These are phyloP conservation scores for Forsythia suspensa DNA, from an alignment of 257 asterid species.

Conservation along the genomic window DNA sequence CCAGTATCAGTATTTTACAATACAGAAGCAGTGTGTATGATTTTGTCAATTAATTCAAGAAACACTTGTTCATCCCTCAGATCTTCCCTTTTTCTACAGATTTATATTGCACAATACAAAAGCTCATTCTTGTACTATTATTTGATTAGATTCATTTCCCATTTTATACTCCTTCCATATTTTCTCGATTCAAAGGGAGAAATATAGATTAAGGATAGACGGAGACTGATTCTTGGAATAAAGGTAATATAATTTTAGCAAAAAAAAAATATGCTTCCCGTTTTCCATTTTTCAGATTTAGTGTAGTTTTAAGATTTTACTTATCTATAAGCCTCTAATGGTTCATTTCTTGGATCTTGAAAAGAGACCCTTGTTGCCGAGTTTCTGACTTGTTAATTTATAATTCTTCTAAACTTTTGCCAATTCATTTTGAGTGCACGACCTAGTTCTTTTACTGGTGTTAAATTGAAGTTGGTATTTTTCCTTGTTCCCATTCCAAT, in stretches of 20 bases:
- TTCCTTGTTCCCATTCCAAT: background rate
- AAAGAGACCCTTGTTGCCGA: constrained; percentile 2
- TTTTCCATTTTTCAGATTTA: constrained; percentile 20
- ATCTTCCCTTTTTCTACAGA: constrained; percentile 8
- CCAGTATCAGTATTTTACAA: background rate
- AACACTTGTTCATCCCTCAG: background rate
- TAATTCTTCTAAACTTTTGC: background rate
- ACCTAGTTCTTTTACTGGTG: background rate
- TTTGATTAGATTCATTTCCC: constrained; percentile 14
- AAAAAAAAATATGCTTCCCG: background rate
- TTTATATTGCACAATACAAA: background rate
- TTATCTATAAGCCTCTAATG: background rate
- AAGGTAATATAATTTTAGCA: background rate
- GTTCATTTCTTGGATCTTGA: background rate
- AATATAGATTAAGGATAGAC: background rate
- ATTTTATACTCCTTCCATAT: background rate
- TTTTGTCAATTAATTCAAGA: background rate
- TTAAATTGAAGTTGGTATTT: background rate
- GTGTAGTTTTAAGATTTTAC: background rate
- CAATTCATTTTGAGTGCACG: background rate
- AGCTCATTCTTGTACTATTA: background rate
- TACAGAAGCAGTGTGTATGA: too few relatives aligned
- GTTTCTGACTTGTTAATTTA: constrained; percentile 14
- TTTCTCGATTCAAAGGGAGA: constrained; percentile 9
- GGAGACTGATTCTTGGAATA: background rate